Conservation (phyloP, 2,329 filamentous ascomycete species). For the Drechmeria coniospora region DNA sequence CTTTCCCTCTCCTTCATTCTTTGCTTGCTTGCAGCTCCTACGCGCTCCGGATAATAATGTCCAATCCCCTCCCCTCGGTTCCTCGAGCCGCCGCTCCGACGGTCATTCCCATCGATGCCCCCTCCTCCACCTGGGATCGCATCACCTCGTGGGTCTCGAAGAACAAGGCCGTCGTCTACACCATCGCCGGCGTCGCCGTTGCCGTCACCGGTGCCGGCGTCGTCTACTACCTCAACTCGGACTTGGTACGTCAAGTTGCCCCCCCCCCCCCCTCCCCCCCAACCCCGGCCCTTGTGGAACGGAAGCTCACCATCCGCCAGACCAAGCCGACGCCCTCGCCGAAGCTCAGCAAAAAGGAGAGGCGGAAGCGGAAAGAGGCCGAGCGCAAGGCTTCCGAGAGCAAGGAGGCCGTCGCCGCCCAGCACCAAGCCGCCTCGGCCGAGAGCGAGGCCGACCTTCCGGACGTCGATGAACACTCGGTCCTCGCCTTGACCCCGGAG, state of each 20-base stretch:
- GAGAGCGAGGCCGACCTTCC: constrained; percentile 54
- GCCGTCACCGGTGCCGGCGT: constrained; percentile 84
- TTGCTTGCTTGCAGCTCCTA: constrained; percentile 7
- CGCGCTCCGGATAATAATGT: constrained; percentile 22
- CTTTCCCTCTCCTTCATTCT: constrained; percentile 9
- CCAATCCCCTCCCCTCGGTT: constrained; percentile 32
- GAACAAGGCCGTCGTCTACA: constrained; percentile 91
- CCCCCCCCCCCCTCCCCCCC: background rate
- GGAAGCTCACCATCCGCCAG: constrained; percentile 19
- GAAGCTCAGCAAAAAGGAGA: constrained; percentile 80
- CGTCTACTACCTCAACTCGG: constrained; percentile 70
- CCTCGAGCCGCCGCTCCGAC: constrained; percentile 27
- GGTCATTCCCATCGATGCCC: constrained; percentile 34
- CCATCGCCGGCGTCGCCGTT: constrained; percentile 84
- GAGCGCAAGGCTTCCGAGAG: constrained; percentile 40
- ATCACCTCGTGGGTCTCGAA: constrained; percentile 85
- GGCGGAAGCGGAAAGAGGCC: constrained; percentile 72
- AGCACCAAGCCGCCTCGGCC: constrained; percentile 34
- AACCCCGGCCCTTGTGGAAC: constrained; percentile 2
- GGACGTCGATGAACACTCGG: constrained; percentile 44
- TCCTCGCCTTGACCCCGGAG: constrained; percentile 36
- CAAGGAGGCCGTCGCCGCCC: constrained; percentile 21
- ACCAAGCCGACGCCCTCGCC: constrained; percentile 32
- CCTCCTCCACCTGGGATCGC: constrained; percentile 73
- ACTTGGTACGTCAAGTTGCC: constrained; percentile 28